These are phyloP conservation scores for Lecanicillium sp. DNA, from an alignment of 2,329 filamentous ascomycete species.

Conservation along the genomic window DNA sequence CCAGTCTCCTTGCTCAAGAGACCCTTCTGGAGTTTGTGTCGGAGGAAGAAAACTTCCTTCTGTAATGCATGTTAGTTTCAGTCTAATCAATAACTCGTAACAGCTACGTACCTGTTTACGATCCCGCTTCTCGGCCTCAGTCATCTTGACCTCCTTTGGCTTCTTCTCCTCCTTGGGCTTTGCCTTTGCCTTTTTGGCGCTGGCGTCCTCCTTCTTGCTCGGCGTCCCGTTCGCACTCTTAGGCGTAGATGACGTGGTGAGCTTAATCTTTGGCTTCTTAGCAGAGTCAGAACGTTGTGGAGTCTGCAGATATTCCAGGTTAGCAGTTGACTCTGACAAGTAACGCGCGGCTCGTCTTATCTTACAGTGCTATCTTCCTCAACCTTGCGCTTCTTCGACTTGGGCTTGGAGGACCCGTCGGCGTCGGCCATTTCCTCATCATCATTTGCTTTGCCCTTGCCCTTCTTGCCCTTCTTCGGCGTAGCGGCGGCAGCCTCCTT, in stretches of 20 bases:
- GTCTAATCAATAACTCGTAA: background rate
- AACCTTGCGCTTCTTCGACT: conserved; percentile 73
- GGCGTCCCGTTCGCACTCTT: conserved; percentile 59
- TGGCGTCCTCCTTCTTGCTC: conserved; percentile 49
- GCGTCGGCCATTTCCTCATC: conserved; percentile 55
- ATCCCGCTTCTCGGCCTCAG: conserved; percentile 46
- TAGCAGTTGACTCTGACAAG: conserved; percentile 6
- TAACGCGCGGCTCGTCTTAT: background rate
- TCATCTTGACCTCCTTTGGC: conserved; percentile 49
- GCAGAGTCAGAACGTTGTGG: conserved; percentile 52
- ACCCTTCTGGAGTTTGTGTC: conserved; percentile 91
- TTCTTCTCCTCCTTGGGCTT: conserved; percentile 48
- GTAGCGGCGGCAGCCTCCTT: conserved; percentile 39
- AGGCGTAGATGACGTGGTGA: conserved; percentile 56
- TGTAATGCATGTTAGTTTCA: conserved; percentile 29
- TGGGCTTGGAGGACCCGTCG: conserved; percentile 59
- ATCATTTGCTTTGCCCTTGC: conserved; percentile 38
- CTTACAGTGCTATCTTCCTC: conserved; percentile 58
- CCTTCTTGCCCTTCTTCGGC: conserved; percentile 9
- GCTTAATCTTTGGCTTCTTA: conserved; percentile 62
- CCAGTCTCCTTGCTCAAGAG: conserved; percentile 77
- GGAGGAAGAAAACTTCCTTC: conserved; percentile 81
- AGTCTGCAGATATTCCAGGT: conserved; percentile 29
- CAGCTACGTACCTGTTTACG: conserved; percentile 47
- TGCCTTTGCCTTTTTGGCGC: conserved; percentile 47